phyloP scores from a whole-genome alignment of 164 flowering plant genomes.

The Hamamelis virginiana region DNA sequence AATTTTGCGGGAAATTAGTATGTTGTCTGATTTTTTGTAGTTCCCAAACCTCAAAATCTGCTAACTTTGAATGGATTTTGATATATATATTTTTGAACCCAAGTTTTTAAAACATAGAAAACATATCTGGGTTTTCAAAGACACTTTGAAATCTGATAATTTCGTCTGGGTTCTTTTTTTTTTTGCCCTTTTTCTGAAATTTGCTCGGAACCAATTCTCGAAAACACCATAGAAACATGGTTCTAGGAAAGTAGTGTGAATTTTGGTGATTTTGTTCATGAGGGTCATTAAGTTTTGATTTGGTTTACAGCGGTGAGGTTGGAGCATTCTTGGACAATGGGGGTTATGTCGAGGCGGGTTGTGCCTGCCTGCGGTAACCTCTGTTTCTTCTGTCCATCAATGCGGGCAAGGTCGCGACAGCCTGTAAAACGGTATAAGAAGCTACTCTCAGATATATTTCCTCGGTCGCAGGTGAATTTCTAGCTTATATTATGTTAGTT shows the following conservation, averaged over 20 bases:
- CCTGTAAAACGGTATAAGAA: slow-evolving; percentile 91
- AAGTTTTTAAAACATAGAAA: background rate
- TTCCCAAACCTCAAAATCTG: background rate
- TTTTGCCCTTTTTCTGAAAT: background rate
- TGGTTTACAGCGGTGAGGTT: slow-evolving; percentile 12
- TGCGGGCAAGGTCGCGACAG: slow-evolving; percentile 88
- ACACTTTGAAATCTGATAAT: background rate
- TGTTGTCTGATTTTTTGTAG: background rate
- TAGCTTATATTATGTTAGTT: background rate
- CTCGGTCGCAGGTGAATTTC: slow-evolving; percentile 56
- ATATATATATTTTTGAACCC: background rate
- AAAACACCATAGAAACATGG: background rate
- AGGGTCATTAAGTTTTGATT: background rate
- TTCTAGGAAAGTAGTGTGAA: background rate
- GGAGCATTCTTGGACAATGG: slow-evolving; percentile 45
- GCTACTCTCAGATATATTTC: slow-evolving; percentile 75
- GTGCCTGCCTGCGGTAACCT: slow-evolving; percentile 80
- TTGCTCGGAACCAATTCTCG: background rate
- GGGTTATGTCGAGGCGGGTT: slow-evolving; percentile 84
- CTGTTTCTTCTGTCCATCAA: slow-evolving; percentile 79
- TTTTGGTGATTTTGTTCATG: background rate
- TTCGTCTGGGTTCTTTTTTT: background rate
- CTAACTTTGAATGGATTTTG: background rate
- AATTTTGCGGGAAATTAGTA: slow-evolving; percentile 3
- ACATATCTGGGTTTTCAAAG: background rate